These are phyloP conservation scores for Neurospora sp. DNA, from an alignment of 495 filamentous ascomycete species.

Conservation along the genomic window DNA sequence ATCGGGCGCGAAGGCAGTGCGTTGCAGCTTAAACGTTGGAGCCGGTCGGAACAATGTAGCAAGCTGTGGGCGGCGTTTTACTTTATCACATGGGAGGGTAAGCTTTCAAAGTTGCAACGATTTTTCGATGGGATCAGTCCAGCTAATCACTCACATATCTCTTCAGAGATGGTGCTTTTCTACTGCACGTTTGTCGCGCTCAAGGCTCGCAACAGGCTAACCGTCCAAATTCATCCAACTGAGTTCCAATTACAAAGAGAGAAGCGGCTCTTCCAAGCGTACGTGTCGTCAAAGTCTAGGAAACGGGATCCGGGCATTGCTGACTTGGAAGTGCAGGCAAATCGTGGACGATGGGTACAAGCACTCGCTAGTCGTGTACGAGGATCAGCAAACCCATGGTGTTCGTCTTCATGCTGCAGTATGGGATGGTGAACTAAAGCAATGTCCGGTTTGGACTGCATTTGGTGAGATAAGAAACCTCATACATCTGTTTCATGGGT, in stretches of 20 bases:
- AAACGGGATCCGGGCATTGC: constrained; percentile 1
- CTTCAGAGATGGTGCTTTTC: constrained; percentile 61
- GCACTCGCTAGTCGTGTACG: constrained; percentile 63
- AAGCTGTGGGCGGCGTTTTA: constrained; percentile 43
- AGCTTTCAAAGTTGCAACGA: constrained; percentile 1
- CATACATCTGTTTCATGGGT: background rate
- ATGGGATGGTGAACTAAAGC: constrained; percentile 37
- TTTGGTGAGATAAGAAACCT: constrained; percentile 37
- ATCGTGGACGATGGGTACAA: constrained; percentile 61
- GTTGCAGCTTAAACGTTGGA: constrained; percentile 41
- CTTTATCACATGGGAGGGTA: constrained; percentile 49
- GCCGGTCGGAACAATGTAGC: constrained; percentile 27
- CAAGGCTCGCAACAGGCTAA: constrained; percentile 55
- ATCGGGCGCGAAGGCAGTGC: constrained; percentile 37
- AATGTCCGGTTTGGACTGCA: constrained; percentile 64
- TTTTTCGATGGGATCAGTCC: background rate
- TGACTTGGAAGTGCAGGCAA: constrained; percentile 35
- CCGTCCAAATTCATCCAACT: constrained; percentile 37
- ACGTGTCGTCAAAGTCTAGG: constrained; percentile 14
- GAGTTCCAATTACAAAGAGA: constrained; percentile 57
- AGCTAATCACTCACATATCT: background rate
- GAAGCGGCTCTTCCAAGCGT: constrained; percentile 61
- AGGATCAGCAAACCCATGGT: constrained; percentile 53
- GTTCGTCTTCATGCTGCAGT: constrained; percentile 45
- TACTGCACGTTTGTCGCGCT: constrained; percentile 67